Evolutionary conservation across 2,329 filamentous ascomycete genomes (phyloP), one percentile per base, ranked within the genome.

Genomic region (Fulvia fulva): DNA sequence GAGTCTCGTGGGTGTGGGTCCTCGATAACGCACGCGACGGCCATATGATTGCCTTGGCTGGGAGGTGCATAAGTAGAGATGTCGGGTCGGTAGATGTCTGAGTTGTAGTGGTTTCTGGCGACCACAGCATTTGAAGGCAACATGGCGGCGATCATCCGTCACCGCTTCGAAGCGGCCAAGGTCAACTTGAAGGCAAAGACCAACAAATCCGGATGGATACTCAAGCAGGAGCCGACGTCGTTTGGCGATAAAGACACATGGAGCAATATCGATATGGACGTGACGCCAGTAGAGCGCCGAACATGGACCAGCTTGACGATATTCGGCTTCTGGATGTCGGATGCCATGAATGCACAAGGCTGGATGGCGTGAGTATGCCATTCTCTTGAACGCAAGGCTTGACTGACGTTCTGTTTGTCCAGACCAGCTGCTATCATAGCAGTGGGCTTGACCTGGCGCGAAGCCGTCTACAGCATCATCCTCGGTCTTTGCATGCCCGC

Each of bases 261-360:
- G 76, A 75, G 75, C 14, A 80, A 79, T 57, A 73, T 76, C 43
- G 78, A 80, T 62, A 71, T 69, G 56, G 77, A 79, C 63, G 74
- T 77, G 0, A 78, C 77, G 12, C 78, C 78, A 16, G 49, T 75
- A 11, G 76, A 80, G 37, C 71, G 75, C 28, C 70, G 76, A 16
- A 79, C 75, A 0, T 80, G 78, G 78, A 73, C 74, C 1, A 71
- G 71, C 1, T 73, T 73, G 57, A 74, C 74, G 1, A 71, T 77
- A 28, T 64, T 76, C 4, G 75, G 75, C 1, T 81, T 76, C 63
- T 80, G 78, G 78, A 74, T 79, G 58, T 73, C 67, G 16, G 77
- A 80, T 66, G 71, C 75, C 9, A 67, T 79, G 63, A 77, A 76
- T 53, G 75, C 76, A 25, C 76, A 78, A 63, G 70, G 72, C 21